phyloP scores from a whole-genome alignment of 2,329 filamentous ascomycete genomes.

The Xylariaceae sp. region DNA sequence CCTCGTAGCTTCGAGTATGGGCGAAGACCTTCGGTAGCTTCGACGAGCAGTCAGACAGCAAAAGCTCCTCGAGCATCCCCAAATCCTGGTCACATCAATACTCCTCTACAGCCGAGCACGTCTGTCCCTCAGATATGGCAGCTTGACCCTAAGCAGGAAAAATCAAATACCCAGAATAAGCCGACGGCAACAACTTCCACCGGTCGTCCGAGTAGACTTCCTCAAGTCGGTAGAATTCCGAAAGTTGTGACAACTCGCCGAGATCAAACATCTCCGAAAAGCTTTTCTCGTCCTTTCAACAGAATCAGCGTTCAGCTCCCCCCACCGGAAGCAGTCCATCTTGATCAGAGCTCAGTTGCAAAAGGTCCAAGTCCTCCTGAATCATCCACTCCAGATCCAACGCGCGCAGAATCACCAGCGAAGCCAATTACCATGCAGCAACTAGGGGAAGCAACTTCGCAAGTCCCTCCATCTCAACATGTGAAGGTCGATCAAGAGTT shows the following conservation, averaged over 20 bases:
- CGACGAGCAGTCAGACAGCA: slow-evolving; percentile 12
- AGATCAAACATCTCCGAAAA: slow-evolving; percentile 68
- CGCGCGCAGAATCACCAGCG: slow-evolving; percentile 29
- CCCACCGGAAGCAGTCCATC: slow-evolving; percentile 24
- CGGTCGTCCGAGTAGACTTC: slow-evolving; percentile 61
- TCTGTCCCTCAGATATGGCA: slow-evolving; percentile 11
- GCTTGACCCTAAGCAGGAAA: slow-evolving; percentile 9
- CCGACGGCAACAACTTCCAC: slow-evolving; percentile 1
- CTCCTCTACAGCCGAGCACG: background rate
- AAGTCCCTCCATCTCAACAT: slow-evolving; percentile 26
- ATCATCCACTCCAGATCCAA: slow-evolving; percentile 40
- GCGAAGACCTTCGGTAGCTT: slow-evolving; percentile 14
- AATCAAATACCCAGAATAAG: background rate
- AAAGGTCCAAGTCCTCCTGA: slow-evolving; percentile 47
- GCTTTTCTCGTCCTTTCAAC: slow-evolving; percentile 82
- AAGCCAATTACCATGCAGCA: background rate
- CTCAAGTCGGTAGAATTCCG: slow-evolving; percentile 83
- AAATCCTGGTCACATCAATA: background rate
- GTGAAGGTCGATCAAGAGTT: slow-evolving; percentile 56
- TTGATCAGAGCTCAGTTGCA: slow-evolving; percentile 43
- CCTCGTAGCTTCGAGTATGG: background rate
- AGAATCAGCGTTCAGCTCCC: slow-evolving; percentile 47
- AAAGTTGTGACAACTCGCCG: slow-evolving; percentile 70
- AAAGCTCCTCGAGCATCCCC: background rate
- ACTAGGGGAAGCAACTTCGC: slow-evolving; percentile 15